These are phyloP conservation scores for Rhodotorula sp. DNA, from an alignment of 1,284 basidiomycete species.

Conservation along the genomic window DNA sequence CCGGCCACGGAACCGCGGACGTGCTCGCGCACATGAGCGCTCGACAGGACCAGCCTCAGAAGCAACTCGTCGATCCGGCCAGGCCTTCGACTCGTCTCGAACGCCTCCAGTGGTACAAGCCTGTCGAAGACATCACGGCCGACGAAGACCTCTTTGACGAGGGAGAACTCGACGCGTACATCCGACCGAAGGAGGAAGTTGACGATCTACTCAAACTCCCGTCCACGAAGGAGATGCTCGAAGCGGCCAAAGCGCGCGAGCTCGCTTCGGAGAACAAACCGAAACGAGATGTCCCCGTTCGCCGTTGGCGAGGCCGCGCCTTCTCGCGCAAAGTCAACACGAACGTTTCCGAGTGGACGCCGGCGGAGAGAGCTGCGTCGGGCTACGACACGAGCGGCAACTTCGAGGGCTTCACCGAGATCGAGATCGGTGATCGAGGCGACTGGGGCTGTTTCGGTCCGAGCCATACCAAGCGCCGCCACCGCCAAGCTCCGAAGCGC, in stretches of 20 bases:
- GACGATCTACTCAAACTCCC: conserved; percentile 47
- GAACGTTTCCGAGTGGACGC: not conserved
- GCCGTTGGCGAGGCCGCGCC: not conserved
- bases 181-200: conserved; percentile 55
- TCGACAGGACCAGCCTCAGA: not conserved
- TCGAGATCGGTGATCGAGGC: not conserved
- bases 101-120: conserved; percentile 54
- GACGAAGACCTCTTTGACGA: conserved; percentile 61
- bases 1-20: conserved; percentile 5
- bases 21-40: conserved; percentile 6
- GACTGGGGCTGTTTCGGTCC: not conserved
- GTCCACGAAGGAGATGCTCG: conserved; percentile 12
- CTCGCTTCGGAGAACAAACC: not conserved
- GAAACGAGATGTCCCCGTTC: not conserved
- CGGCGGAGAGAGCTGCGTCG: not conserved
- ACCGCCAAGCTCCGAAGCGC: not conserved
- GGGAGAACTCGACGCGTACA: conserved; percentile 57
- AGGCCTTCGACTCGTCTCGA: conserved; percentile 41
- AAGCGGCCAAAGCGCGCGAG: not conserved
- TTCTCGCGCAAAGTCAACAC: not conserved
- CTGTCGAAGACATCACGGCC: conserved; percentile 47
- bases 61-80: conserved; percentile 31
- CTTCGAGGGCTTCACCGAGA: not conserved
- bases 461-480: not conserved
- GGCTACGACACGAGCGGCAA: not conserved